Evolutionary conservation across 441 rosid genomes (phyloP), one percentile per base, ranked within the genome.

Genomic region (Populus hybrid): DNA sequence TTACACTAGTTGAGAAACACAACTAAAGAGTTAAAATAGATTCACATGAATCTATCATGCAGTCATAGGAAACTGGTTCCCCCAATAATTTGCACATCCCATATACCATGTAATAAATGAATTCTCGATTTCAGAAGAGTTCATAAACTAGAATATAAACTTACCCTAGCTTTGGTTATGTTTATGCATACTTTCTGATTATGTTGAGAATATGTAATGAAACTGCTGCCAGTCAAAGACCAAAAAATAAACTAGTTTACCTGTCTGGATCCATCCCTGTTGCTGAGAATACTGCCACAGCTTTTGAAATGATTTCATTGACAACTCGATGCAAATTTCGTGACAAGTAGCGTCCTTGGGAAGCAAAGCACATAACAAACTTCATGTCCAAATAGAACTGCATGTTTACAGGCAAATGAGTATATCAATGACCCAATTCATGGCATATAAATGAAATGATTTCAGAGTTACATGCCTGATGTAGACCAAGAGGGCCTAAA

Each of bases 271-370:
- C 99, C 68, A 93, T 89, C 79, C 98, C 98, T 23, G 98, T 91
- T 71, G 97, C 90, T 80, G 93, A 78, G 87, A 93, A 91, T 74
- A 95, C 97, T 65, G 90, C 86, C 79, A 97, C 78, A 75, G 97
- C 98, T 88, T 87, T 97, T 40, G 89, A 79, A 76, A 94, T 93
- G 76, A 94, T 93, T 72, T 97, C 99, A 64, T 93, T 93, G 78
- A 94, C 90, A 53, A 88, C 98, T 57, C 98, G 85, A 69, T 91
- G 94, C 88, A 97, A 84, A 84, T 93, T 94, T 82, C 98, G 84
- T n/a, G 99, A 97, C 69, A 97, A 85, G 87, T 92, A 97, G 32
- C 98, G 98, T 61, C 99, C 98, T 91, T 93, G 98, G 78, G 95
- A 89, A 76, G 99, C 95, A 83, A 97, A 97, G 91, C 90, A 89